Evolutionary conservation across 2,329 filamentous ascomycete genomes (phyloP), one percentile per base, ranked within the genome.

Genomic region (Hawksworthiomyces lignivorus): DNA sequence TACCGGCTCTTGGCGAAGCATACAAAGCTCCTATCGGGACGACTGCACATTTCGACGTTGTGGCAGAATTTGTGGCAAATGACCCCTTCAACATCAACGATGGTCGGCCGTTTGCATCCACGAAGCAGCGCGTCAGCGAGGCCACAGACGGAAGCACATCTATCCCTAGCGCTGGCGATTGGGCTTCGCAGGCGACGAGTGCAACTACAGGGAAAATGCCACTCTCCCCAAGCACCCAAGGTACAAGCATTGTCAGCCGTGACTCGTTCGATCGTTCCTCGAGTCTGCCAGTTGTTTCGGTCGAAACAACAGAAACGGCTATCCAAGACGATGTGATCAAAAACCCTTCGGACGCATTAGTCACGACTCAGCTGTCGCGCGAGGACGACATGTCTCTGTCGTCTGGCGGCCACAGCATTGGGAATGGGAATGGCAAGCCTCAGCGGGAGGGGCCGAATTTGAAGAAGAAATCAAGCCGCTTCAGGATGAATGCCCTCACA

Each of bases 131-230:
- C 19, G 71, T 68, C 41, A 81, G 77, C 55, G 76, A 80, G 53
- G 75, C 74, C 4, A 81, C 77, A 0, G 77, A 81, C 42, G 73
- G 72, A 33, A 77, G 76, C 56, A 68, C 64, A 32, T 75, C 74
- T 7, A 69, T 65, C 2, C 70, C 69, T 1, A 68, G 64, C 36
- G 67, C 69, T 0, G 75, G 71, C 9, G 77, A 81, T 51, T 80
- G 76, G 74, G 72, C 73, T 3, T 78, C 74, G 4, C 76, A 80
- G 50, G 74, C 71, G 5, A 81, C 77, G 12, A 80, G 75, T 51
- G 76, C 75, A 8, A 77, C 76, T 2, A 80, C 76, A 2, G 72
- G 75, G 37, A 80, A 78, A 59, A 72, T 79, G 70, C 75, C 77
- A 4, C 61, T 80, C 27, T 81, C 77, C 19, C 78, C 78, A 3